Conservation (phyloP, 371 early-diverging fungal genomes). For the Mortierella sp. region DNA sequence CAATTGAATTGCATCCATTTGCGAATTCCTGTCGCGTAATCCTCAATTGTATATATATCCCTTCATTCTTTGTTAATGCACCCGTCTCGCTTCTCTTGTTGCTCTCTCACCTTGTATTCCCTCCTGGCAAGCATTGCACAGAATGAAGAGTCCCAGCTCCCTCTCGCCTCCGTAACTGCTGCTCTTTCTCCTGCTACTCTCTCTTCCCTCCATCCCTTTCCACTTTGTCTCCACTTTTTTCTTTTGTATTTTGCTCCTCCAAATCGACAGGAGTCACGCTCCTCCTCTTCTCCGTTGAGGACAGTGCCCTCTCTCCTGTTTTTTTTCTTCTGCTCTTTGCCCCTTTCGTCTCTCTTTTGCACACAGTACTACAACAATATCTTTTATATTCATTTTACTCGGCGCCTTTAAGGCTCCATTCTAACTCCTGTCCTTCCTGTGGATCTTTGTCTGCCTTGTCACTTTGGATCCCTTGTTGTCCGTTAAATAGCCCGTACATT, state of each 20-base stretch:
- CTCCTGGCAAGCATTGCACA: background rate
- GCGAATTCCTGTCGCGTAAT: conserved; percentile 1
- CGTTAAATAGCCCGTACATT: conserved; percentile 11
- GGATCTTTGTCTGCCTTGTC: conserved; percentile 2
- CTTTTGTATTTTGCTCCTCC: conserved; percentile 3
- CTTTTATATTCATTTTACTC: background rate
- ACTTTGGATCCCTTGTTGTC: background rate
- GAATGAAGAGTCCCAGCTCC: background rate
- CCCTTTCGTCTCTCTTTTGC: background rate
- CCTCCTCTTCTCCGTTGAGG: conserved; percentile 7
- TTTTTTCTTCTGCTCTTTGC: background rate
- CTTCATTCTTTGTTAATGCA: background rate
- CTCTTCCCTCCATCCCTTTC: background rate
- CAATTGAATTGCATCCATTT: background rate
- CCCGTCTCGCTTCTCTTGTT: background rate
- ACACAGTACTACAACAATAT: background rate
- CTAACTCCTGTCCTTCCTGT: background rate
- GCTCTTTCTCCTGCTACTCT: conserved; percentile 5
- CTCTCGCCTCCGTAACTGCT: background rate
- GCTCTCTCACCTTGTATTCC: background rate
- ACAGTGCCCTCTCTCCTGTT: conserved; percentile 1
- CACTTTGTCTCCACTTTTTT: background rate
- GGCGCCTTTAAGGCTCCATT: background rate
- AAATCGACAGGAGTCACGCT: conserved; percentile 3
- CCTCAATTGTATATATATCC: background rate